phyloP scores from a whole-genome alignment of 139 green algal genomes.

The Penium margaritaceum region DNA sequence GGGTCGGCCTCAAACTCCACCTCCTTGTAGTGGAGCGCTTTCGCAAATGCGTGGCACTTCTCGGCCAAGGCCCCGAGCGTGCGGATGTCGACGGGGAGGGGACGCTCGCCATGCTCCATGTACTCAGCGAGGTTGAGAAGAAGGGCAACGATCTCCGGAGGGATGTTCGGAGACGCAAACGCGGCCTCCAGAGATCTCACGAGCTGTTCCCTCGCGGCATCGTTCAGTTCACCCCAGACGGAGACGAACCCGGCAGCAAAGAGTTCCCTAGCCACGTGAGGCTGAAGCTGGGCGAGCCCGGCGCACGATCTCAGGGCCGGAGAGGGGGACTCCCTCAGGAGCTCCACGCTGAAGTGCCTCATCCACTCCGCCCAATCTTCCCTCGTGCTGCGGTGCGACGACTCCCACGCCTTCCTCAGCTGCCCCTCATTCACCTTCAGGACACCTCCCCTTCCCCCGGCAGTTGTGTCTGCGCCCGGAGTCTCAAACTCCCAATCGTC shows the following conservation, averaged over 20 bases:
- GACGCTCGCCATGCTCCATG: slow-evolving; percentile 98
- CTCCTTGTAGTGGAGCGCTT: slow-evolving; percentile 98
- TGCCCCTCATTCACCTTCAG: slow-evolving; percentile 47
- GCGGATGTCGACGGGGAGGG: slow-evolving; percentile 57
- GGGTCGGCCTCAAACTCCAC: slow-evolving; percentile 75
- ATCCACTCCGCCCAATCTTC: slow-evolving; percentile 99
- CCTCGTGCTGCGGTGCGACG: slow-evolving; percentile 81
- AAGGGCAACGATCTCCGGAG: slow-evolving; percentile 86
- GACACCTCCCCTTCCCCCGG: too few species aligned
- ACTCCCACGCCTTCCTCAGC: slow-evolving; percentile 85
- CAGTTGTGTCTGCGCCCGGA: too few species aligned
- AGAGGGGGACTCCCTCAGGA: slow-evolving; percentile 83
- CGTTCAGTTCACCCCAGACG: slow-evolving; percentile 90
- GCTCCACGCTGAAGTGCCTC: slow-evolving; percentile 88
- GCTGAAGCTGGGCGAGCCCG: slow-evolving; percentile 66
- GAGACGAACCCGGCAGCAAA: slow-evolving; percentile 93
- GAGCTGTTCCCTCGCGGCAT: slow-evolving; percentile 60
- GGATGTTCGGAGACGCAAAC: slow-evolving; percentile 86
- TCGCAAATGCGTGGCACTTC: slow-evolving; percentile 94
- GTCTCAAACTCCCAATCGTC: too few species aligned
- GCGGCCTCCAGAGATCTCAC: slow-evolving; percentile 80
- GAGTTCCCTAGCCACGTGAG: slow-evolving; percentile 83
- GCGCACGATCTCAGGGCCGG: slow-evolving; percentile 82
- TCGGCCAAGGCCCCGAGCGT: slow-evolving; percentile 85
- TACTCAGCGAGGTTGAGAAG: slow-evolving; percentile 98